Evolutionary conservation across 805 yeast species (phyloP), one percentile per base, ranked within the genome.

Genomic region (Soucietia sequanensis): DNA sequence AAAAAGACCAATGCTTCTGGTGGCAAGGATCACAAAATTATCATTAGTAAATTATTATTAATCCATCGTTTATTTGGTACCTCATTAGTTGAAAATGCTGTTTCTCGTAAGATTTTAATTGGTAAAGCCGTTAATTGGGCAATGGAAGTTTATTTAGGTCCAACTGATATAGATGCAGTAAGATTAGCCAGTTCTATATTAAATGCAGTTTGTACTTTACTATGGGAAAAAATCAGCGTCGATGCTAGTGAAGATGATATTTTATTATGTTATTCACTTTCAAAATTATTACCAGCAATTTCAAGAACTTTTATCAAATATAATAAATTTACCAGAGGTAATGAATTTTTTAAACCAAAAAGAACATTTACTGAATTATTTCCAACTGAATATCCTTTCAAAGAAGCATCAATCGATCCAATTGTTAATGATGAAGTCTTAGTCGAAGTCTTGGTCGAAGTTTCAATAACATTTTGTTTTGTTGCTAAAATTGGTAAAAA

Each of bases 401-500:
- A 62, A 31, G 81, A 78, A 27, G 50, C 69, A 20, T 78, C 90
- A 0, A 75, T 84, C 44, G 95, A 88, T 51, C 81, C 95, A 0
- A 68, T 80, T 28, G 84, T 85, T 13, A 76, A 78, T 42, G 85
- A 81, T 42, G 84, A 80, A 43, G 64, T 71, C 2, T 67, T 84
- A 37, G 86, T 80, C 18, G 96, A 88, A 53, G 68, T 83, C 3
- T 61, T 87, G 35, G 62, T 84, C 27, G 96, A 88, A 52, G 54
- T 86, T 31, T 68, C 82, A 5, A 72, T 81, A 11, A 63, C 84
- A n/a, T 73, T 80, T 35, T 67, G 80, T 11, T 75, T 65, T 47
- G 58, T 81, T 17, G 62, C 81, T 11, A 75, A 73, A 46, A 66
- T 78, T 38, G 76, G 76, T 6, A 68, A 63, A 39, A 47, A 42